Conservation (phyloP, 75 land plant species). For the Cupressus sempervirens region DNA sequence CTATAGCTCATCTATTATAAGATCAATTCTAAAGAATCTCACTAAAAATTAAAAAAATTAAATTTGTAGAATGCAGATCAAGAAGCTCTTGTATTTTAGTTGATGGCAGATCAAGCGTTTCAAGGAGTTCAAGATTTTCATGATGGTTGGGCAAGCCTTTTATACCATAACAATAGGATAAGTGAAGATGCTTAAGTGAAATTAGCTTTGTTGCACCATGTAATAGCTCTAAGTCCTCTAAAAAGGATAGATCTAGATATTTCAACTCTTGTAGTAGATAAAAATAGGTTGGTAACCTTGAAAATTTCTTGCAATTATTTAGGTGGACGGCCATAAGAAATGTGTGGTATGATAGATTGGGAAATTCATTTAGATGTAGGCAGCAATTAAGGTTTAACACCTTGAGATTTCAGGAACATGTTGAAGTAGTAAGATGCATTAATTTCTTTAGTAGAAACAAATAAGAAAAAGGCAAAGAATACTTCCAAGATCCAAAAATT, state of each 20-base stretch:
- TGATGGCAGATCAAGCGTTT: neutral
- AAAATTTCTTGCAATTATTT: neutral
- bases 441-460: neutral
- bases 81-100: neutral
- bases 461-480: neutral
- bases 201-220: neutral
- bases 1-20: too few species aligned
- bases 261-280: neutral
- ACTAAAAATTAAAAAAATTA: neutral
- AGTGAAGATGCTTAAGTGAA: neutral
- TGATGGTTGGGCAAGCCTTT: neutral
- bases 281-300: neutral
- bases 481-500: neutral
- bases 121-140: neutral
- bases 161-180: neutral
- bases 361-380: neutral
- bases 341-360: neutral
- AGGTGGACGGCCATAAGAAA: neutral
- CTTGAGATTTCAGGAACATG: neutral
- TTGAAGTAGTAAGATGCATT: neutral
- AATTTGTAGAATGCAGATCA: neutral
- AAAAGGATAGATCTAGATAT: neutral
- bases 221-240: neutral
- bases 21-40: neutral
- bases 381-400: constrained; percentile 4